Base-by-base conservation (phyloP, 2,329 filamentous ascomycete species). In the Whalleya microplaca region DNA sequence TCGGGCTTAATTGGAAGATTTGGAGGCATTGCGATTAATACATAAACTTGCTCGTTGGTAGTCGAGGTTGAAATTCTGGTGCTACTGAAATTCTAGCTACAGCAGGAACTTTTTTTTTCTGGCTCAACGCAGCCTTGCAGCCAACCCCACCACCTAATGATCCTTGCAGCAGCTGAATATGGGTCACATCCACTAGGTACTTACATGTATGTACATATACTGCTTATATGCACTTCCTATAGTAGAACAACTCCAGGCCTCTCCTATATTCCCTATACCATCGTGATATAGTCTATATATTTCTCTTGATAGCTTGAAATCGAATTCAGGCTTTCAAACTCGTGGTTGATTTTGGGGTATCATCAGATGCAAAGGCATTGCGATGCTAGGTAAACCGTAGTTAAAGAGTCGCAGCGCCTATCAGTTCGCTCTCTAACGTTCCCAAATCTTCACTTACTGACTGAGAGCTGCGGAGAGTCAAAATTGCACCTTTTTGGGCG, bases 401-500 rank as follows among this genome's bases (percentile, higher is more conserved):
- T 53, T 54, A 10, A 21, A 48, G 18, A 2, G 59, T 53, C 27
- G 62, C 53, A 19, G 68, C 64, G 42, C 64, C 59, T 16, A 61
- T 50, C n/a, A 83, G 57, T n/a, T 76, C 71, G 7, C 63, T 64
- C 42, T 76, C 75, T 51, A 89, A 56, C 20, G 73, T 74, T 21
- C 73, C 74, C 60, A 90, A 64, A 46, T 80, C 76, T 0, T 79
- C 77, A 69, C 83, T 89, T 8, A 98, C 94, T 48, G 89, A 85
- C 70, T 93, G 85, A 9, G 77, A 76, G 70, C 90, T 91, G 72
- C 84, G 88, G 67, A 99, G 75, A 14, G 91, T 95, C 76, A 91
- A 75, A 0, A 90, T 84, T 2, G 93, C 92, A 2, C 89, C 94
- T 67, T 81, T 82, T 76, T 98, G 95, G 27, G 93, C 94, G 37